These are phyloP conservation scores for Pseudogymnoascus sp. DNA, from an alignment of 2,329 filamentous ascomycete genomes.

Conservation along the genomic window DNA sequence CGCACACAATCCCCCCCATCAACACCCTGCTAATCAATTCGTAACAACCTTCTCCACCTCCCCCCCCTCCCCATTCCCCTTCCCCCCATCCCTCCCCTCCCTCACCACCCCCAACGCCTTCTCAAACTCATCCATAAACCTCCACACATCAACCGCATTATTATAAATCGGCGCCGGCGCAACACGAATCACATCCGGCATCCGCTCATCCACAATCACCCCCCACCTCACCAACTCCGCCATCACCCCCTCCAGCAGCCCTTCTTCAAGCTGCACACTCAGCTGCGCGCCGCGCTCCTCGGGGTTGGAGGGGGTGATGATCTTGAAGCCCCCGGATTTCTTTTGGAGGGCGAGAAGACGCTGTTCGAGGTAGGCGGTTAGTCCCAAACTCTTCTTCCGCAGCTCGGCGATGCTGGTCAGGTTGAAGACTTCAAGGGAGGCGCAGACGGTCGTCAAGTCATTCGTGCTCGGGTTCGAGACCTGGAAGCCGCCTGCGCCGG, in stretches of 20 bases:
- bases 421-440: conserved; percentile 63
- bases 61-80: not conserved
- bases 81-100: not conserved
- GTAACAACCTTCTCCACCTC: not conserved
- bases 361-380: conserved; percentile 63
- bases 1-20: not conserved
- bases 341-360: conserved; percentile 40
- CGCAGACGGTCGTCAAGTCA: conserved; percentile 62
- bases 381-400: conserved; percentile 54
- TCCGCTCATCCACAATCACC: conserved; percentile 66
- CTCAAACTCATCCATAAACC: conserved; percentile 43
- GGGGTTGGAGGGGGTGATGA: conserved; percentile 60
- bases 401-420: conserved; percentile 55
- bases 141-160: conserved; percentile 55
- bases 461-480: conserved; percentile 67
- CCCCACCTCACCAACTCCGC: conserved; percentile 50
- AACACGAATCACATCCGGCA: conserved; percentile 66
- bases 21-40: not conserved
- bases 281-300: conserved; percentile 63
- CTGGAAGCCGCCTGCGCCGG: conserved; percentile 68
- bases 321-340: conserved; percentile 35
- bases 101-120: conserved; percentile 28
- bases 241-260: conserved; percentile 56
- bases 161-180: conserved; percentile 72
- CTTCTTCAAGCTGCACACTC: conserved; percentile 53